phyloP scores from a whole-genome alignment of 176 grass and related monocot genomes.

The Bothriochloa decipiens region DNA sequence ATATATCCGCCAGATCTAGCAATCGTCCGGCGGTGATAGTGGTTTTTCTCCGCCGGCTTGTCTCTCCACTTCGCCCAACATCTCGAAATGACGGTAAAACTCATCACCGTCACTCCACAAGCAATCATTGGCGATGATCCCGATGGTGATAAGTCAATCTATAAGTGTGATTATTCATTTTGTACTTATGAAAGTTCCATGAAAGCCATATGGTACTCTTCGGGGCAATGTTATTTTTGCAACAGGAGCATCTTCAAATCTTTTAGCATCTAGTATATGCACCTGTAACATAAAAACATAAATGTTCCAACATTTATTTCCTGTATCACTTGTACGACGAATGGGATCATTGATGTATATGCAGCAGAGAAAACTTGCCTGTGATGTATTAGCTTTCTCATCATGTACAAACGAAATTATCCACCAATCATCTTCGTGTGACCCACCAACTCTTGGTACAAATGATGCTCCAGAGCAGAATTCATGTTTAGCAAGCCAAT shows the following conservation, averaged over 20 bases:
- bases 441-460: conserved; percentile 54
- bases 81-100: too few relatives aligned
- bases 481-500: conserved; percentile 45
- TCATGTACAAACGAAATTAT: conserved; percentile 58
- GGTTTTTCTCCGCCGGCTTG: too few relatives aligned
- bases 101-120: too few relatives aligned
- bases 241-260: conserved; percentile 45
- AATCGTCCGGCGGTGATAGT: too few relatives aligned
- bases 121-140: too few relatives aligned
- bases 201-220: conserved; percentile 64
- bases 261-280: conserved; percentile 49
- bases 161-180: neutral
- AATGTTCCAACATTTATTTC: neutral
- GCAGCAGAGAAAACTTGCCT: conserved; percentile 35
- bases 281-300: conserved; percentile 36
- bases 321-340: neutral
- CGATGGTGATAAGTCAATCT: too few relatives aligned
- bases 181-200: conserved; percentile 50
- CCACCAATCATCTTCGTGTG: conserved; percentile 61
- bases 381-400: conserved; percentile 50
- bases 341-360: neutral
- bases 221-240: conserved; percentile 55
- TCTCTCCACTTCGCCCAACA: too few relatives aligned
- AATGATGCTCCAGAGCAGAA: conserved; percentile 69
- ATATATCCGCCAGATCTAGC: too few relatives aligned